Base-by-base conservation (phyloP, 2,329 filamentous ascomycete genomes). In the Fusarium hainanense region DNA sequence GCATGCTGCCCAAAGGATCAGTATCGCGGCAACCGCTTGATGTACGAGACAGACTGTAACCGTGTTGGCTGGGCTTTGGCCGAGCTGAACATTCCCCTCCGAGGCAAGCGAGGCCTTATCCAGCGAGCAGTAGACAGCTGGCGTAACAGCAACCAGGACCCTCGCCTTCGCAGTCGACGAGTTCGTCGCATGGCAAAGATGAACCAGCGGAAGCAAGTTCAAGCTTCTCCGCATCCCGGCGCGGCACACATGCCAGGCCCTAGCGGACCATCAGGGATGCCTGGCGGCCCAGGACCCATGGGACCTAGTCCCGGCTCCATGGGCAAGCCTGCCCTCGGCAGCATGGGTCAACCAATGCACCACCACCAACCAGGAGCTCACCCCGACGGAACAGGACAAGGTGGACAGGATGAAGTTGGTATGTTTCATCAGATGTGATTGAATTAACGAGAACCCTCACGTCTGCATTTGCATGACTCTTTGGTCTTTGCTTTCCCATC, bases 51-150 rank as follows among this genome's bases (percentile, higher is more conserved):
- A 18, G 96, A 99, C 82, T 99, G 96, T 86, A 99, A 99, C 82
- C 93, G 94, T 1, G 96, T 99, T n/a, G 96, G 96, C n/a, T 99
- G 96, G 96, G 95, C 95, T 14, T 83, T 99, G 72, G 96, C 96
- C 4, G 92, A 98, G 77, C 84, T 99, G 56, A 99, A 99, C 79
- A 91, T 94, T 10, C 92, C 93, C 61, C 86, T 98, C 63, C 90
- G 95, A 69, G 95, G 95, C 73, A 98, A 98, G 85, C 89, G 96
- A 74, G 96, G 96, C 10, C 86, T 99, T 64, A 99, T 99, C 73
- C 96, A 99, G 83, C 89, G 96, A 70, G 96, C 96, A 3, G 96
- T 99, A 46, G 96, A 99, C 81, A 98, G 94, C 83, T 98, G 96
- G 96, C 89, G 96, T 68, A 99, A 99, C 84, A 98, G 95, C 87